A percentile compares a stretch with the other conserved stretches of the same genome.
These are phyloP conservation scores for Ceratocystis harringtonii DNA, from an alignment of 2,329 filamentous ascomycete genomes.

Conservation along the genomic window DNA sequence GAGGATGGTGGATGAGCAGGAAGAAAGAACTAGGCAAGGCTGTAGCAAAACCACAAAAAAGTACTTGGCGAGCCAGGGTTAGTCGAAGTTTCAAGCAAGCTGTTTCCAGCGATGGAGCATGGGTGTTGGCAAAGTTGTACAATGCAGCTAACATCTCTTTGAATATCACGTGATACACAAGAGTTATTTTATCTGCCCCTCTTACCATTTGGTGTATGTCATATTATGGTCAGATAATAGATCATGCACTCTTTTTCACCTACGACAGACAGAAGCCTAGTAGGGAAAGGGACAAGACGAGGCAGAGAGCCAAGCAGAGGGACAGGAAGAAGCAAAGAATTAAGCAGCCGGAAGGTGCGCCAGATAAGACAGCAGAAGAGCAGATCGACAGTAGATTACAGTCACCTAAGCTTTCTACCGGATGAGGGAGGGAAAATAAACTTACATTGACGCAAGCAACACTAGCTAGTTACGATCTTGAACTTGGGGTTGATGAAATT, in stretches of 20 bases:
- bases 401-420: neutral
- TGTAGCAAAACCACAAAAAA: constrained; percentile 14
- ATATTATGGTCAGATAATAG: too few species aligned
- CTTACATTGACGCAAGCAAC: neutral
- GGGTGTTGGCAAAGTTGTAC: neutral
- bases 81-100: constrained; percentile 10
- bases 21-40: constrained; percentile 16
- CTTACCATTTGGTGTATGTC: too few species aligned
- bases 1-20: constrained; percentile 1
- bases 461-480: neutral
- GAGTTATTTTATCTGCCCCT: too few species aligned
- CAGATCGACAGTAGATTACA: neutral
- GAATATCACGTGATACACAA: too few species aligned
- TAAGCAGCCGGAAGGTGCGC: neutral
- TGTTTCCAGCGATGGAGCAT: neutral
- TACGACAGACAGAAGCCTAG: neutral
- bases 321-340: neutral
- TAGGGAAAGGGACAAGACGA: neutral
- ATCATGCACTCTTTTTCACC: too few species aligned
- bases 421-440: neutral
- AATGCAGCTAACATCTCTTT: neutral
- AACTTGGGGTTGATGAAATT: too few species aligned
- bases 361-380: neutral
- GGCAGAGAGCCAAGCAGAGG: neutral
- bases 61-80: constrained; percentile 13